Conservation (phyloP, 148 eudicot genomes). For the Chenopodium album region DNA sequence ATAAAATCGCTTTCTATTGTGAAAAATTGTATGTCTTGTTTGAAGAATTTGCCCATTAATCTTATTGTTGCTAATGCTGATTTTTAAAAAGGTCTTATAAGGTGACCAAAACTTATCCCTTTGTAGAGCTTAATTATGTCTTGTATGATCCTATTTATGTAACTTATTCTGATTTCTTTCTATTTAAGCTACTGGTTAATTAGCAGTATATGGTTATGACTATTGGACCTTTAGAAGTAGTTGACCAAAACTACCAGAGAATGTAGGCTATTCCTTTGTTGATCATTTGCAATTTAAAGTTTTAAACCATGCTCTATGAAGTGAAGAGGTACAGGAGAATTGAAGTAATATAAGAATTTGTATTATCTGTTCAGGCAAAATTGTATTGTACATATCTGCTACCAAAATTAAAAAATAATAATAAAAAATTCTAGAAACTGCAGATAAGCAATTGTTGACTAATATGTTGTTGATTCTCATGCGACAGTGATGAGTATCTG, state of each 20-base stretch:
- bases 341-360: not conserved
- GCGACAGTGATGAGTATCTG: constrained; percentile 6
- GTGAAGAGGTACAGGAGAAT: not conserved
- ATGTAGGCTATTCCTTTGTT: not conserved
- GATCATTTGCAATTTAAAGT: not conserved
- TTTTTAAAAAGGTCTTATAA: not conserved
- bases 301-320: not conserved
- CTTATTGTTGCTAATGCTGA: not conserved
- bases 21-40: not conserved
- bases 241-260: not conserved
- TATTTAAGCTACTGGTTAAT: not conserved
- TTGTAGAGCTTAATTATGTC: not conserved
- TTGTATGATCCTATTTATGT: too few relatives aligned
- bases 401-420: not conserved
- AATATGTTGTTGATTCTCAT: constrained; percentile 10
- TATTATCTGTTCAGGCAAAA: not conserved
- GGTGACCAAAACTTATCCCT: not conserved
- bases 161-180: not conserved
- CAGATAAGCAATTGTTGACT: constrained; percentile 5
- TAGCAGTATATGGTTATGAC: not conserved
- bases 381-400: not conserved
- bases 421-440: constrained; percentile 1
- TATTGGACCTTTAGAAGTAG: not conserved
- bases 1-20: not conserved
- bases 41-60: not conserved